A percentile compares a stretch with the other conserved stretches of the same genome.
phyloP scores from a whole-genome alignment of 306 rosid genomes.

The Gleditsia sinensis region DNA sequence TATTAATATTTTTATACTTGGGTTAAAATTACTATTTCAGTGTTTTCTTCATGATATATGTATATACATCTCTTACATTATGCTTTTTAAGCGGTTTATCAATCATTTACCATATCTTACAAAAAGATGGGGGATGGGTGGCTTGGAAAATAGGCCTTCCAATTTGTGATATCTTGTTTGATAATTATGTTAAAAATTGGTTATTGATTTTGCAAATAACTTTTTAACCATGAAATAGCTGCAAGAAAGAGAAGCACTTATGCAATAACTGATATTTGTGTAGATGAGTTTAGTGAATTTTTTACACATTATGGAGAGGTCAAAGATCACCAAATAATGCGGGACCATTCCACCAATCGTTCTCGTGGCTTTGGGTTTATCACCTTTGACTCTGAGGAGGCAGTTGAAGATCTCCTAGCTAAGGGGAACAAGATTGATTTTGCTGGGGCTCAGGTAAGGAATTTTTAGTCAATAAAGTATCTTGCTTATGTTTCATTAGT shows the following conservation, averaged over 20 bases:
- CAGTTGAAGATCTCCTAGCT: constrained; percentile 82
- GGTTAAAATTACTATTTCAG: not conserved
- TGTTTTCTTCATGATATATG: not conserved
- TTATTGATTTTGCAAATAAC: not conserved
- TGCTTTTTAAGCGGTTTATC: not conserved
- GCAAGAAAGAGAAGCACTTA: constrained; percentile 7
- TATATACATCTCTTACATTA: not conserved
- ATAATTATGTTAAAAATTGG: not conserved
- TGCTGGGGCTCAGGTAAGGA: constrained; percentile 86
- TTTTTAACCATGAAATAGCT: not conserved
- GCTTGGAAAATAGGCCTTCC: not conserved
- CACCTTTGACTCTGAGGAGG: constrained; percentile 76
- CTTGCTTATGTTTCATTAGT: not conserved
- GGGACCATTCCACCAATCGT: constrained; percentile 85
- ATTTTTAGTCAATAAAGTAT: not conserved
- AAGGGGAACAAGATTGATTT: constrained; percentile 91
- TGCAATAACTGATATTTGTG: constrained; percentile 30
- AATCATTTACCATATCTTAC: not conserved
- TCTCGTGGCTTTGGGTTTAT: constrained; percentile 91
- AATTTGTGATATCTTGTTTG: not conserved
- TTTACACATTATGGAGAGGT: constrained; percentile 83
- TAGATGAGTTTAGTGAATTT: constrained; percentile 75
- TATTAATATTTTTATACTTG: not conserved
- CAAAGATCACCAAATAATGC: constrained; percentile 84
- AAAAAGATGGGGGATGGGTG: not conserved